Conservation (phyloP, 2,329 filamentous ascomycete species). For the Blastomyces silverae region DNA sequence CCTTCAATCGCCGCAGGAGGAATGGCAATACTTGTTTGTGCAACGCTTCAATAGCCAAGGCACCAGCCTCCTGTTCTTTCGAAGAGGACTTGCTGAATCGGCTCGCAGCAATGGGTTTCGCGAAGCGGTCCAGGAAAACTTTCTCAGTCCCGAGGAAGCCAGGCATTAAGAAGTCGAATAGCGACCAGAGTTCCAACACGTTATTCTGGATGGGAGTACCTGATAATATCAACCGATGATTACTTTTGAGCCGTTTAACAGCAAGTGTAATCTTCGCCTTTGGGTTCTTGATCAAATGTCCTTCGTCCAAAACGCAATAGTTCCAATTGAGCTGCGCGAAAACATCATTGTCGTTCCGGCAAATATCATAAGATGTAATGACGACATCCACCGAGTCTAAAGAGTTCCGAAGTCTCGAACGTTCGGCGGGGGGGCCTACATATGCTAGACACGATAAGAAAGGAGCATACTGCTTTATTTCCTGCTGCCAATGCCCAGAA, state of each 20-base stretch:
- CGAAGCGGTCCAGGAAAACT: conserved; percentile 92
- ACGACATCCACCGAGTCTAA: conserved; percentile 81
- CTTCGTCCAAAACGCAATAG: conserved; percentile 94
- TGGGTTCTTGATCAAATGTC: conserved; percentile 97
- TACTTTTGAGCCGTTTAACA: conserved; percentile 81
- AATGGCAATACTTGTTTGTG: conserved; percentile 98
- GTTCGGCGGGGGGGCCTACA: conserved; percentile 78
- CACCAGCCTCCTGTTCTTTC: conserved; percentile 95
- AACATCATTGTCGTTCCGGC: conserved; percentile 86
- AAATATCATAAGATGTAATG: conserved; percentile 96
- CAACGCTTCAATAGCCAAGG: conserved; percentile 91
- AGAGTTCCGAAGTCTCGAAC: conserved; percentile 60
- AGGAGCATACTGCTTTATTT: conserved; percentile 90
- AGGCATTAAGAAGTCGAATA: conserved; percentile 99
- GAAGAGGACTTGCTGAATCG: conserved; percentile 96
- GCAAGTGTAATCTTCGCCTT: conserved; percentile 92
- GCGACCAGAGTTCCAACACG: conserved; percentile 90
- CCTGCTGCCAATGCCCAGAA: conserved; percentile 97
- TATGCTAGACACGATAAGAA: conserved; percentile 88
- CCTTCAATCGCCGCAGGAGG: conserved; percentile 89
- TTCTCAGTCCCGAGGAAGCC: conserved; percentile 94
- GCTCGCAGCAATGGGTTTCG: conserved; percentile 89
- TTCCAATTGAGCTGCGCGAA: conserved; percentile 86
- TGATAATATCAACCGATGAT: conserved; percentile 91
- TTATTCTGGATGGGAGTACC: conserved; percentile 98